Evolutionary conservation across 805 yeast genomes (phyloP).

Genomic region (Ogataea sp.): DNA sequence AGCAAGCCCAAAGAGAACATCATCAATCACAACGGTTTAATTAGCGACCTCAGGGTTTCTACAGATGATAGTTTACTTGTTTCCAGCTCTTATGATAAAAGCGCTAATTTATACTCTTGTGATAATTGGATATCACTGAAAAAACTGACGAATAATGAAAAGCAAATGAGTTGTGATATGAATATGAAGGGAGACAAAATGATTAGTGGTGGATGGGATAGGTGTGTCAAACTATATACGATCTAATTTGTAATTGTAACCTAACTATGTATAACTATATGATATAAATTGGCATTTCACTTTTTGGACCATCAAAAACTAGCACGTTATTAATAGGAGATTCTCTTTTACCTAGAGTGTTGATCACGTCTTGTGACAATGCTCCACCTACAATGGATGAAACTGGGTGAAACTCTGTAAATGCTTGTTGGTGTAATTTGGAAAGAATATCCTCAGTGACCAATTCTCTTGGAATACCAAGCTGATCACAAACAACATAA

Average conservation of each 20-base stretch:
- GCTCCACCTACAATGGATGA: slow-evolving; percentile 88
- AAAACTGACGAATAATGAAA: slow-evolving; percentile 52
- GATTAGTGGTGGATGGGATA: slow-evolving; percentile 77
- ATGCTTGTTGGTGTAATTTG: slow-evolving; percentile 38
- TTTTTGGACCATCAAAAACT: slow-evolving; percentile 62
- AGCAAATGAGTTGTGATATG: slow-evolving; percentile 65
- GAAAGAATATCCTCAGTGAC: slow-evolving; percentile 31
- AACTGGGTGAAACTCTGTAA: slow-evolving; percentile 69
- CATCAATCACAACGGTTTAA: slow-evolving; percentile 67
- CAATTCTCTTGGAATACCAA: slow-evolving; percentile 40
- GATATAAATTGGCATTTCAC: slow-evolving; percentile 71
- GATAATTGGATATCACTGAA: slow-evolving; percentile 61
- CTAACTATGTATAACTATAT: slow-evolving; percentile 37
- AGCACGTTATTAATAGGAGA: slow-evolving; percentile 77
- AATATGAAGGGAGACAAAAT: slow-evolving; percentile 32
- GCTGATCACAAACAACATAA: slow-evolving; percentile 22
- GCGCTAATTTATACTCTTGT: slow-evolving; percentile 52
- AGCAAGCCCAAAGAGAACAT: slow-evolving; percentile 33
- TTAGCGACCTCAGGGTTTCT: slow-evolving; percentile 56
- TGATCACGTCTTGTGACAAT: slow-evolving; percentile 84
- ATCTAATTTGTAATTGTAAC: not conserved
- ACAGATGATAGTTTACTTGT: slow-evolving; percentile 35
- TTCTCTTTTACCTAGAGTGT: slow-evolving; percentile 66
- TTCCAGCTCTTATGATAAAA: slow-evolving; percentile 67
- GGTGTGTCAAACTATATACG: slow-evolving; percentile 49